Evolutionary conservation across 495 filamentous ascomycete species (phyloP), one percentile per base, ranked within the genome.

Genomic region (Penicillium arizonense): DNA sequence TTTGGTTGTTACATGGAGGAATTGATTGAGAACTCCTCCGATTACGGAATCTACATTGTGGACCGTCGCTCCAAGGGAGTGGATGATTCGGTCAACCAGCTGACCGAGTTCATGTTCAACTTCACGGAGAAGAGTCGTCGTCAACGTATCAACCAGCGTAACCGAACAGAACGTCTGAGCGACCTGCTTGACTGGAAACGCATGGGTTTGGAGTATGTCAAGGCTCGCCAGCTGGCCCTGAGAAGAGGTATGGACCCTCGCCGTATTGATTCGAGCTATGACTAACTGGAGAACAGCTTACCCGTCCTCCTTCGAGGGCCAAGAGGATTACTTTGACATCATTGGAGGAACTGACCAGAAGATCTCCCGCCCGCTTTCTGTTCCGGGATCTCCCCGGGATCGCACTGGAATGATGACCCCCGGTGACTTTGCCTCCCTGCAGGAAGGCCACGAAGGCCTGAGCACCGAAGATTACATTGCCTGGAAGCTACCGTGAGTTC

Each of bases 1-100:
- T 98, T 98, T 58, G 94, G 94, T 35, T 98, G 94, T 70, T 98
- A 98, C 68, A 98, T 98, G 94, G 94, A 98, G 70, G 94, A 98
- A 66, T 75, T 98, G 57, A 97, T 98, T 57, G 94, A 97, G 70
- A 98, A 97, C 65, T 94, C 94, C 33, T 86, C 85, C 34, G 94
- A 98, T 70, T 98, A 98, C 62, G 94, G 94, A 44, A 98, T 98
- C 71, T 97, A 97, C 74, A 97, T 98, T 65, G 92, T 98, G 41
- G 94, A 98, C 64, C 90, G 94, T 23, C 87, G 94, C 7, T 85
- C 82, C 73, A 98, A 98, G 80, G 95, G 95, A 34, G 87, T 98
- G 3, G 95, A 98, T 62, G 94, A 98, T 64, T 94, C 88, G 20
- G 92, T 97, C 68, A 96, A 97, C 70, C 91, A 97, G 67, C 85